Evolutionary conservation across 2,329 filamentous ascomycete genomes (phyloP), one percentile per base, ranked within the genome.

Genomic region (Lasiodiplodia citricola): DNA sequence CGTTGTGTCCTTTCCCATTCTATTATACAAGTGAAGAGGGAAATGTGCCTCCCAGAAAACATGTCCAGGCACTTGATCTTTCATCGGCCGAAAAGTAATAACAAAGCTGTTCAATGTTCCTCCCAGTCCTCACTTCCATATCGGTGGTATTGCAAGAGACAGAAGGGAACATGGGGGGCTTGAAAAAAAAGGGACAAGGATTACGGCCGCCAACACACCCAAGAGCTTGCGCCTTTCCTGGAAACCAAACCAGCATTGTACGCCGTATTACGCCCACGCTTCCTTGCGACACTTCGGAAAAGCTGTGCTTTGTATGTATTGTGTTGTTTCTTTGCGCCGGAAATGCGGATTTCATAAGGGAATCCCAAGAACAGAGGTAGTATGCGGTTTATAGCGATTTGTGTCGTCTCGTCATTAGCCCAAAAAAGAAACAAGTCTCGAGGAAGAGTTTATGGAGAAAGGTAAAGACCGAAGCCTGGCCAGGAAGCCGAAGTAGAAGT

Each of bases 361-460:
- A 63, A 63, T 35, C 47, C 38, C 18, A 63, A 64, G 31, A 52
- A 63, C 37, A 31, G 47, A 31, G 21, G 21, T n/a, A 14, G 7
- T 16, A 47, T 47, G 44, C 44, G n/a, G 18, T 63, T 63, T 35
- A n/a, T 51, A 50, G 25, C 41, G 47, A 50, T 64, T 52, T 52
- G 16, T 47, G 60, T 64, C 60, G 60, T 64, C 47, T 64, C 60
- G 60, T 64, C 60, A 25, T 63, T 64, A 64, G 47, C 60, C 60
- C 60, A 64, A 64, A 64, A 62, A 52, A 54, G 60, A 25, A 38
- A 63, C 41, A 28, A 51, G 44, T n/a, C 23, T 21, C 13, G 25
- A 64, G 51, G 25, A n/a, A 64, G 47, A 52, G 44, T 44, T 16
- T 21, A 4, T 63, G 2, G 18, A 28, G 50, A 41, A 63, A 63